phyloP scores from a whole-genome alignment of 371 early-diverging fungal genomes.

The Mucor circinelloides region DNA sequence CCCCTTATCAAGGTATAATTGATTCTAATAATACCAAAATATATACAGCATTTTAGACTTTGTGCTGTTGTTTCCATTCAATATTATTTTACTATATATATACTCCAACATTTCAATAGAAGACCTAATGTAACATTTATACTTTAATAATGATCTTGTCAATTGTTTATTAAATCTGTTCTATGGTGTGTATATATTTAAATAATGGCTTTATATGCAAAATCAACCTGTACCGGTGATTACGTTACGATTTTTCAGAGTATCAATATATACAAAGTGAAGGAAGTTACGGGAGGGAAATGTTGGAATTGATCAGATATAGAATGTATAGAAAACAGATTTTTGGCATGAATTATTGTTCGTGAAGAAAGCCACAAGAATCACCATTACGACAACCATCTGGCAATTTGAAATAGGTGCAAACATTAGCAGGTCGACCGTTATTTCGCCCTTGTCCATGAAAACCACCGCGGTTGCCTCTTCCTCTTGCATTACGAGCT shows the following conservation, averaged over 20 bases:
- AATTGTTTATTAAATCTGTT: background rate
- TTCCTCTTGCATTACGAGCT: background rate
- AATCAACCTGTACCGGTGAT: background rate
- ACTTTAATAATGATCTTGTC: too few species aligned
- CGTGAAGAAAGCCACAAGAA: slow-evolving; percentile 5
- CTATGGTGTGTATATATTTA: background rate
- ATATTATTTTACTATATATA: too few species aligned
- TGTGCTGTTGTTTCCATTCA: background rate
- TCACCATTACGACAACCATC: slow-evolving; percentile 21
- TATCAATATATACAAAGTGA: background rate
- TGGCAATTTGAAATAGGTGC: background rate
- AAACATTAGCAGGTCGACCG: background rate
- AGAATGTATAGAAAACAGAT: background rate
- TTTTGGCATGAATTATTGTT: background rate
- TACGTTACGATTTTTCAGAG: background rate
- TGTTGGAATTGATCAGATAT: too few species aligned
- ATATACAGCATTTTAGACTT: background rate
- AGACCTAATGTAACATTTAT: too few species aligned
- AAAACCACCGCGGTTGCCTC: background rate
- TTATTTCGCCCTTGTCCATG: background rate
- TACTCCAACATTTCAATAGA: background rate
- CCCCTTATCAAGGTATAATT: slow-evolving; percentile 22
- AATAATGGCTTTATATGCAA: background rate
- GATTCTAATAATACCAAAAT: background rate
- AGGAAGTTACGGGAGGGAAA: background rate